Base-by-base conservation (phyloP, 352 stramenopile species). In the Saprolegnia parasitica region DNA sequence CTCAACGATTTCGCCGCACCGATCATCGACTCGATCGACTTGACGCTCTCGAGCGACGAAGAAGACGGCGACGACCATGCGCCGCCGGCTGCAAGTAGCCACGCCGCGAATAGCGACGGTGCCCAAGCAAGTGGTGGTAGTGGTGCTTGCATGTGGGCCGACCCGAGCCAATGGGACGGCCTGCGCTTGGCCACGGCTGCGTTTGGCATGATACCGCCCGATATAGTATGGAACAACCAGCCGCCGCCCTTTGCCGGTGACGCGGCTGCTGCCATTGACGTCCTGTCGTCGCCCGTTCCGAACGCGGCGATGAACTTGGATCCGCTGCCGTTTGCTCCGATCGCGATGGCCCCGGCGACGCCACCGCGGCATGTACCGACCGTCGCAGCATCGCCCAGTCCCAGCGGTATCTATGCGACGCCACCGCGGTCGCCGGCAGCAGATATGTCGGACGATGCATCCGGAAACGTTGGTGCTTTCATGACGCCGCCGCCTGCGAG, bases 11-110 rank as follows among this genome's bases (percentile, higher is more conserved):
- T 71, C 24, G 79, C 64, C 68, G 68, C 73, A 35, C 24, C 65
- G 24, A 73, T 76, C 21, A 81, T 83, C 4, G 72, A 91, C 39
- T 84, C 90, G 54, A 94, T 94, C 46, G 84, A 92, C 73, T 71
- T 94, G 55, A 78, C 74, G 24, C 65, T 90, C 20, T 84, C 79
- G 8, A 90, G 80, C 35, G 84, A 89, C 47, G 84, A 91, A 26
- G 86, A 94, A 64, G 78, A 85, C 10, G 70, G 76, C 13, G 78
- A 85, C 10, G 70, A 77, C 13, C 13, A 2, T 15, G 13, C 42
- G 42, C 11, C 42, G 42, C 42, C 42, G 8, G 39, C 39, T 16
- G 8, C 8, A n/a, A 2, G 42, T 49, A 15, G 3, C 32, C 35
- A 39, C 9, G 32, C 56, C 23, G 29, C 29, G 29, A 2, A 5